Percentiles rank a stretch among this genome's conserved stretches.
Conservation (phyloP, 495 filamentous ascomycete species). For the Penicillium mononematosum region DNA sequence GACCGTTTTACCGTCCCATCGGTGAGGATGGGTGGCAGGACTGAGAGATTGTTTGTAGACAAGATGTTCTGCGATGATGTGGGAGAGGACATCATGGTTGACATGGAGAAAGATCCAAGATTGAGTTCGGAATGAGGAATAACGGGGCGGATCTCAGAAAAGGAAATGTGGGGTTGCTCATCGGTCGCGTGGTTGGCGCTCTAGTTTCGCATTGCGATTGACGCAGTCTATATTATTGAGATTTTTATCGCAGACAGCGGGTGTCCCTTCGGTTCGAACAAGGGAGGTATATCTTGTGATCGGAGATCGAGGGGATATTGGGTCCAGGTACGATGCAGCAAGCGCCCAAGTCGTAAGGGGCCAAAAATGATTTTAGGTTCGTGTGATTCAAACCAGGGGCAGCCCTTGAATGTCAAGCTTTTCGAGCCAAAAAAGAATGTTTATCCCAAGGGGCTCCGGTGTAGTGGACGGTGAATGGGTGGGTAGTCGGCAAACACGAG, state of each 20-base stretch:
- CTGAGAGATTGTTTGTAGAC: conserved; percentile 39
- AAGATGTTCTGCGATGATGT: conserved; percentile 48
- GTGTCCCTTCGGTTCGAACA: neutral
- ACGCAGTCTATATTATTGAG: neutral
- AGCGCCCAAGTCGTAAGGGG: conserved; percentile 5
- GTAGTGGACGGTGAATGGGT: conserved; percentile 7
- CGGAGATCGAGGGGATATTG: conserved; percentile 6
- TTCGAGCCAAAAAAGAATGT: neutral
- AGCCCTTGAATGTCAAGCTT: neutral
- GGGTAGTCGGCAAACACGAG: conserved; percentile 18
- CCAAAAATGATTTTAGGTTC: neutral
- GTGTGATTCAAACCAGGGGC: neutral
- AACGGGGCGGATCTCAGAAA: conserved; percentile 25
- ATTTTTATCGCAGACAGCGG: conserved; percentile 2
- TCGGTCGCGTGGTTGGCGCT: conserved; percentile 29
- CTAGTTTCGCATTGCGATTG: conserved; percentile 47
- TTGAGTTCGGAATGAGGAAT: conserved; percentile 17
- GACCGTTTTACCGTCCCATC: conserved; percentile 45
- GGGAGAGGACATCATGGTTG: conserved; percentile 59
- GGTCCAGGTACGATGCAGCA: conserved; percentile 8
- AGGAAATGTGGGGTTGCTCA: conserved; percentile 25
- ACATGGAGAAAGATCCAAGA: conserved; percentile 8
- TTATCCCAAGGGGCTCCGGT: conserved; percentile 3
- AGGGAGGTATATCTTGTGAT: conserved; percentile 7
- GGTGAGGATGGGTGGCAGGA: conserved; percentile 43